Evolutionary conservation across 768 basidiomycete genomes (phyloP), one percentile per base, ranked within the genome.

Genomic region (Mycena crocata): DNA sequence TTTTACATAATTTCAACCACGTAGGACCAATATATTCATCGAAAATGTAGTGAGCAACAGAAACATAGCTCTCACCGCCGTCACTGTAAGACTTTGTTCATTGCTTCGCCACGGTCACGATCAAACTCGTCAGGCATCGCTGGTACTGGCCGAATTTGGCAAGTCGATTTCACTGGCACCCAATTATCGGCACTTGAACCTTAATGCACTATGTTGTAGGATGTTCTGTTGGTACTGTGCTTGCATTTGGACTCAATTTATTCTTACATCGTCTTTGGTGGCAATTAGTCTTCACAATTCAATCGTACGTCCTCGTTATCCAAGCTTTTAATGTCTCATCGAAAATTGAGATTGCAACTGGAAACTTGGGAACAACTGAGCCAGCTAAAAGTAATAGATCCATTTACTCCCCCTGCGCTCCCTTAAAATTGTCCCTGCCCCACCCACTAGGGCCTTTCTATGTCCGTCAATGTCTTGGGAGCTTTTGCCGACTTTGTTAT

Each of bases 131-230:
- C 32, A 48, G 86, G 73, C 74, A 23, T 69, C 78, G 17, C 72
- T 89, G 40, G 82, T 87, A 10, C 65, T 86, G 26, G 84, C 82
- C 23, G 85, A 85, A 72, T 86, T 89, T 67, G 85, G 87, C 86
- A 60, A 37, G 79, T 75, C 12, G 19, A 28, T 46, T 30, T 15
- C 17, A 19, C 13, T 32, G 35, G 30, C 42, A 12, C 34, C 50
- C 37, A 30, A 49, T n/a, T n/a, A n/a, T 44, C 54, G 19, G 12
- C 24, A n/a, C n/a, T 40, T 50, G 28, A 30, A 10, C 13, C 37
- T 42, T 13, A 24, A 42, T 49, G 31, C 30, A 62, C 28, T 64
- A 26, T n/a, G 39, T 40, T 21, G 64, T 57, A 83, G 82, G 74
- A 42, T 83, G 82, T 62, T 83, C 82, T 46, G 77, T 82, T 50